Evolutionary conservation across 2,329 filamentous ascomycete genomes (phyloP).

Genomic region (Cryphonectria japonica): DNA sequence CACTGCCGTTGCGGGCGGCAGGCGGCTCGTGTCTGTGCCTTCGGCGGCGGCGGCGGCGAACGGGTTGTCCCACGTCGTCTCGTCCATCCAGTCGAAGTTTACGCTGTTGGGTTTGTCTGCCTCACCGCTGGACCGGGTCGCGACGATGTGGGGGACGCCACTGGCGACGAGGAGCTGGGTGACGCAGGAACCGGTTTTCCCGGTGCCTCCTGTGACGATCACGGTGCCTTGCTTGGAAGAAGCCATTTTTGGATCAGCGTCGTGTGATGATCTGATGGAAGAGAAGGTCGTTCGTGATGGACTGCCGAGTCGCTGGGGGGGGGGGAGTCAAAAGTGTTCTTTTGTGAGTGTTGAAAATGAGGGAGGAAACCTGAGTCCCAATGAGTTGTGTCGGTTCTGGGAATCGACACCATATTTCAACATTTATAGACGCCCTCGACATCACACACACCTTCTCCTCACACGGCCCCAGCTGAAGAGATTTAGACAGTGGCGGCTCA

Average conservation of each 20-base stretch:
- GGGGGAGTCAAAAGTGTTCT: background rate
- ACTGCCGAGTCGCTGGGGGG: background rate
- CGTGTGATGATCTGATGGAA: background rate
- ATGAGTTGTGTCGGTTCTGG: background rate
- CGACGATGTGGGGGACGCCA: slow-evolving; percentile 40
- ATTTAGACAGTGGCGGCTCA: background rate
- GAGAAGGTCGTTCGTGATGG: background rate
- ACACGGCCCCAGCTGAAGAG: background rate
- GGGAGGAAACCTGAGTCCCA: background rate
- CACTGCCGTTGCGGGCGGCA: slow-evolving; percentile 39
- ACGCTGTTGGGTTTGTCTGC: slow-evolving; percentile 35
- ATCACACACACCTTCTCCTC: background rate
- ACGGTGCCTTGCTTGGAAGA: slow-evolving; percentile 32
- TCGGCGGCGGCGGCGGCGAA: slow-evolving; percentile 34
- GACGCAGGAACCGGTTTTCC: slow-evolving; percentile 48
- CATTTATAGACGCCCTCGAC: background rate
- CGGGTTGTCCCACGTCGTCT: slow-evolving; percentile 43
- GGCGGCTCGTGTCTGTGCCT: background rate
- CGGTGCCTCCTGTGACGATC: slow-evolving; percentile 50
- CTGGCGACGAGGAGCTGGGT: slow-evolving; percentile 40
- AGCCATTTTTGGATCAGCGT: slow-evolving; percentile 5
- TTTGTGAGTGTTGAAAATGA: background rate
- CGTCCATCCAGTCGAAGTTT: slow-evolving; percentile 51
- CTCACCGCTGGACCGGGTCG: slow-evolving; percentile 40
- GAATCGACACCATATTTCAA: background rate